A percentile compares a stretch with the other conserved stretches of the same genome.
phyloP scores from a whole-genome alignment of 2,329 filamentous ascomycete species.

The Aspergillus brunneoviolaceus region DNA sequence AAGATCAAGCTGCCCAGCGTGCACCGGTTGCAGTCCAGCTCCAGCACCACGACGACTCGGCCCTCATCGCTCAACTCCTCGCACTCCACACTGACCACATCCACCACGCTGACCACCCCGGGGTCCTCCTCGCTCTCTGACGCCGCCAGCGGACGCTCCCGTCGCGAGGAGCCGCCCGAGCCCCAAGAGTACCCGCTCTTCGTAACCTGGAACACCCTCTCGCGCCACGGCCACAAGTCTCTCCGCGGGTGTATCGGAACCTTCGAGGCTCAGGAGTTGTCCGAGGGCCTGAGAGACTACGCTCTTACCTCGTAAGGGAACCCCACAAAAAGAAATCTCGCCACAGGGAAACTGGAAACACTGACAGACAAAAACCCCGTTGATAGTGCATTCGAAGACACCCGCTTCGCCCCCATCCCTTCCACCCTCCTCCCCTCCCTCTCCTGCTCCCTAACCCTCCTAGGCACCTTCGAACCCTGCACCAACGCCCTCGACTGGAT shows the following conservation, averaged over 20 bases:
- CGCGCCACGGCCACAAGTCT: constrained; percentile 59
- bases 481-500: constrained; percentile 78
- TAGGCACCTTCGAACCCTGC: constrained; percentile 80
- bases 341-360: not conserved
- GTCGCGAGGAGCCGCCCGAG: constrained; percentile 27
- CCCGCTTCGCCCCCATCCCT: constrained; percentile 60
- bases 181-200: constrained; percentile 70
- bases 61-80: constrained; percentile 52
- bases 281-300: constrained; percentile 72
- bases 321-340: not conserved
- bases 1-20: constrained; percentile 34
- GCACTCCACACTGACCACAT: constrained; percentile 42
- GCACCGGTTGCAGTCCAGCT: constrained; percentile 39
- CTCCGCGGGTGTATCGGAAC: constrained; percentile 96
- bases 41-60: constrained; percentile 37
- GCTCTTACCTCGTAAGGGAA: constrained; percentile 69
- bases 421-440: constrained; percentile 47
- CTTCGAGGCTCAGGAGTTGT: constrained; percentile 75
- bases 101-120: constrained; percentile 46
- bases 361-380: constrained; percentile 2
- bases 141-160: constrained; percentile 8
- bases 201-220: constrained; percentile 87
- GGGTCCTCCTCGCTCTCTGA: constrained; percentile 42
- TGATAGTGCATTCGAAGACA: constrained; percentile 61
- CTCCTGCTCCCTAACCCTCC: constrained; percentile 69